Conservation (phyloP, 345 rosid species). For the Eucalyptus leucophloia region DNA sequence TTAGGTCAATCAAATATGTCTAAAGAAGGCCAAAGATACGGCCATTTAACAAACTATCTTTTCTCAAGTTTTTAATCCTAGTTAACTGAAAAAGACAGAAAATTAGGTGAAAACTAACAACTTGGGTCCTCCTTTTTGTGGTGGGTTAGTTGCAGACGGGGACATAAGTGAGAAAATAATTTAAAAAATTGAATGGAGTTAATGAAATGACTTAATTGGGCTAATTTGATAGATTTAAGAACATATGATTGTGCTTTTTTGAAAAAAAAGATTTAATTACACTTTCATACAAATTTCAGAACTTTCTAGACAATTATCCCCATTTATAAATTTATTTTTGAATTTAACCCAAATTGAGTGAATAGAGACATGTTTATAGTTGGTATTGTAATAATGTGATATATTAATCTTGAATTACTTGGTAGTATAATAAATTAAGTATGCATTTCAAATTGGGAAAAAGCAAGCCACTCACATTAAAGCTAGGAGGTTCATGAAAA, state of each 20-base stretch:
- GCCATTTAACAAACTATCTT: background rate
- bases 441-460: background rate
- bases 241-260: rapidly evolving
- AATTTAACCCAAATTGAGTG: background rate
- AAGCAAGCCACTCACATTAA: background rate
- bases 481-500: background rate
- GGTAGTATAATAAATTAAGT: background rate
- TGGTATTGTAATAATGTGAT: background rate
- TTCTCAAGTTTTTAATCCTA: background rate
- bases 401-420: background rate
- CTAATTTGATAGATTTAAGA: background rate
- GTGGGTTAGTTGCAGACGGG: background rate
- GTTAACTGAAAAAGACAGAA: background rate
- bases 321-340: background rate
- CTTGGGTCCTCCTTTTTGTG: background rate
- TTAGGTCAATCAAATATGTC: background rate
- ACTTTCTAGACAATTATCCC: background rate
- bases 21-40: background rate
- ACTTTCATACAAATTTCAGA: rapidly evolving
- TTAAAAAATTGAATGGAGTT: background rate
- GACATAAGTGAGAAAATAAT: background rate
- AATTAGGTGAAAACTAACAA: background rate
- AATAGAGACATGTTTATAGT: background rate
- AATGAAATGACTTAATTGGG: background rate
- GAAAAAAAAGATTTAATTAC: too few relatives aligned